Conservation (phyloP, 768 basidiomycete genomes). For the Exidia glandulosa region DNA sequence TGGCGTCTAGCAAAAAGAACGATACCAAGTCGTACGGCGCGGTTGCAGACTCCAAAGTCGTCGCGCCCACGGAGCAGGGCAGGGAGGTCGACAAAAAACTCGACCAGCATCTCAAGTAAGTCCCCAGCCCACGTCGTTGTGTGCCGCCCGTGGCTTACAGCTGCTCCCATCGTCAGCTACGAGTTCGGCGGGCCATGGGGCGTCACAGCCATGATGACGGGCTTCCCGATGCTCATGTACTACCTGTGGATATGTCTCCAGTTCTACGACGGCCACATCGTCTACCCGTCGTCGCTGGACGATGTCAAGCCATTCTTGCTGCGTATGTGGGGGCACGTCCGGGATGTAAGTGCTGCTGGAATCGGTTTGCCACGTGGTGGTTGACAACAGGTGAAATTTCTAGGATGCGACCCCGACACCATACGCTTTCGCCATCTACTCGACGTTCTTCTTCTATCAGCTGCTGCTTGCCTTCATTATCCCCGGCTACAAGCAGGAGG, state of each 20-base stretch:
- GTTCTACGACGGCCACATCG: conserved; percentile 85
- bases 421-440: conserved; percentile 86
- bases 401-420: conserved; percentile 87
- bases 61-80: conserved; percentile 48
- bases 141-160: background rate
- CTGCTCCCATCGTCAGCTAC: conserved; percentile 42
- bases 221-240: conserved; percentile 94
- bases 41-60: no score
- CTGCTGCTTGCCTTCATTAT: conserved; percentile 82
- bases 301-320: conserved; percentile 69
- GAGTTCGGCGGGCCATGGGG: conserved; percentile 96
- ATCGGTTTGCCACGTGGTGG: background rate
- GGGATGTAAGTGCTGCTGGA: conserved; percentile 45
- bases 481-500: conserved; percentile 88
- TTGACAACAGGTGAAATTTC: background rate
- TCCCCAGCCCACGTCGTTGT: conserved; percentile 8
- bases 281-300: conserved; percentile 52
- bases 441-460: conserved; percentile 78
- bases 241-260: conserved; percentile 97
- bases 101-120: conserved; percentile 56
- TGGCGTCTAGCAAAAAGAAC: background rate
- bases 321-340: conserved; percentile 78
- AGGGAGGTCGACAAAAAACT: conserved; percentile 61
- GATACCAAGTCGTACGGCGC: background rate
- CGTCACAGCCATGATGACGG: conserved; percentile 84